Percentiles rank a stretch among this genome's conserved stretches.
Conservation (phyloP, 208 protist species). For the Porcisia hertigi region DNA sequence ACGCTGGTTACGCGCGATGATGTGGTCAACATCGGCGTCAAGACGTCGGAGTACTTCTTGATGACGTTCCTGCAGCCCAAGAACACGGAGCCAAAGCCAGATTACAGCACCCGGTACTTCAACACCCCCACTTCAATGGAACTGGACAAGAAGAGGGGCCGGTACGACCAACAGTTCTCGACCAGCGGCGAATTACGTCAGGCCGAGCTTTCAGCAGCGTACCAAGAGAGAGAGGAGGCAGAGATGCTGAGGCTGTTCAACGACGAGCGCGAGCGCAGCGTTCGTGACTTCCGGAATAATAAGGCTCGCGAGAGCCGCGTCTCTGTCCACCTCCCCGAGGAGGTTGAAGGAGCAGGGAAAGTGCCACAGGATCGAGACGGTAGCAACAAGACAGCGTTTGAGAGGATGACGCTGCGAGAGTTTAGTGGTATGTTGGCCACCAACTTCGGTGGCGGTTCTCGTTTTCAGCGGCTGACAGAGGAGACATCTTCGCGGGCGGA, state of each 20-base stretch:
- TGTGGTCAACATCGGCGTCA: conserved; percentile 58
- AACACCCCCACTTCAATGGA: conserved; percentile 77
- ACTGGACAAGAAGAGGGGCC: conserved; percentile 52
- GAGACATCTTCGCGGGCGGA: conserved; percentile 57
- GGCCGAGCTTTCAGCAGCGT: conserved; percentile 43
- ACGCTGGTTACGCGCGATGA: conserved; percentile 60
- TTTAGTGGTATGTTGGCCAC: conserved; percentile 66
- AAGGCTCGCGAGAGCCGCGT: conserved; percentile 51
- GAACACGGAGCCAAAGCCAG: conserved; percentile 77
- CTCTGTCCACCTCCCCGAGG: conserved; percentile 53
- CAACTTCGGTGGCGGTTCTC: conserved; percentile 82
- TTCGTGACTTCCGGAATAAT: conserved; percentile 18
- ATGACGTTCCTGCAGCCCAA: conserved; percentile 80
- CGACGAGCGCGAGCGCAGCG: conserved; percentile 62
- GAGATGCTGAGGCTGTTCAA: conserved; percentile 81
- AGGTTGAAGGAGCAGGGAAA: conserved; percentile 36
- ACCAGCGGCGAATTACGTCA: conserved; percentile 28
- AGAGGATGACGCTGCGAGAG: conserved; percentile 56
- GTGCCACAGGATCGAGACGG: conserved; percentile 2
- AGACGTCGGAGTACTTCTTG: conserved; percentile 59
- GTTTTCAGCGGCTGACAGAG: conserved; percentile 75
- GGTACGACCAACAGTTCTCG: conserved; percentile 39
- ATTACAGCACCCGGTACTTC: conserved; percentile 83
- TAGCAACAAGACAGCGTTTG: conserved; percentile 30
- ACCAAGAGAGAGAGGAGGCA: conserved; percentile 52